Evolutionary conservation across 768 basidiomycete genomes (phyloP).

Genomic region (Lactarius vividus): DNA sequence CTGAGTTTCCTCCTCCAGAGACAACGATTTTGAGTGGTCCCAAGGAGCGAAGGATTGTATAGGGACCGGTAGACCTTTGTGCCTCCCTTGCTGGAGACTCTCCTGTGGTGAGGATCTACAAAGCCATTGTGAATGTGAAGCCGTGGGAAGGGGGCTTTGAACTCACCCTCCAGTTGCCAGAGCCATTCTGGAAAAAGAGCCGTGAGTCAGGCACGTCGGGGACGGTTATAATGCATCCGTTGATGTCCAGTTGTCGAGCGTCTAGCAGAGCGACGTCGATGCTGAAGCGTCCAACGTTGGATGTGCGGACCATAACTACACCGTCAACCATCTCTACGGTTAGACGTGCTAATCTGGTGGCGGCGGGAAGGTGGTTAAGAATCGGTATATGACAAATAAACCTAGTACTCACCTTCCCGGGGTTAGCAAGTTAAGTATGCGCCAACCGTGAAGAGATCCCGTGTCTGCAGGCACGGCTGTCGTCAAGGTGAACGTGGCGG

Average conservation of each 20-base stretch:
- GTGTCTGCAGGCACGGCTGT: slow-evolving; percentile 65
- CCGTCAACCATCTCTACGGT: slow-evolving; percentile 29
- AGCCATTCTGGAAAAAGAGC: slow-evolving; percentile 4
- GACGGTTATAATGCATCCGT: slow-evolving; percentile 6
- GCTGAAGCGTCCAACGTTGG: slow-evolving; percentile 32
- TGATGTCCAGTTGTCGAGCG: slow-evolving; percentile 19
- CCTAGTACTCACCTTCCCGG: slow-evolving; percentile 60
- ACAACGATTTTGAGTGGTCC: slow-evolving; percentile 59
- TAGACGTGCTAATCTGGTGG: slow-evolving; percentile 41
- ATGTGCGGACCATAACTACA: slow-evolving; percentile 26
- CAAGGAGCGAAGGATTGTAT: slow-evolving; percentile 55
- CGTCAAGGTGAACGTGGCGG: slow-evolving; percentile 62
- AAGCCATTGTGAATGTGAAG: not conserved
- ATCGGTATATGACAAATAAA: not conserved
- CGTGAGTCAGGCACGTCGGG: not conserved
- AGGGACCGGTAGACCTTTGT: slow-evolving; percentile 38
- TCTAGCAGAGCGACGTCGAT: slow-evolving; percentile 1
- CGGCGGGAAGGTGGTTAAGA: not conserved
- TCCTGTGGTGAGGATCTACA: slow-evolving; percentile 5
- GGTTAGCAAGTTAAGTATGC: slow-evolving; percentile 52
- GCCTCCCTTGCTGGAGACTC: not conserved
- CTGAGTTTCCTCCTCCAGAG: slow-evolving; percentile 30
- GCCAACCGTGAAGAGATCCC: slow-evolving; percentile 70
- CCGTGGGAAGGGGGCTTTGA: not conserved
- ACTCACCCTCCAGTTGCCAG: slow-evolving; percentile 16